Evolutionary conservation across 768 basidiomycete genomes (phyloP).

Genomic region (Hericium alpestre): DNA sequence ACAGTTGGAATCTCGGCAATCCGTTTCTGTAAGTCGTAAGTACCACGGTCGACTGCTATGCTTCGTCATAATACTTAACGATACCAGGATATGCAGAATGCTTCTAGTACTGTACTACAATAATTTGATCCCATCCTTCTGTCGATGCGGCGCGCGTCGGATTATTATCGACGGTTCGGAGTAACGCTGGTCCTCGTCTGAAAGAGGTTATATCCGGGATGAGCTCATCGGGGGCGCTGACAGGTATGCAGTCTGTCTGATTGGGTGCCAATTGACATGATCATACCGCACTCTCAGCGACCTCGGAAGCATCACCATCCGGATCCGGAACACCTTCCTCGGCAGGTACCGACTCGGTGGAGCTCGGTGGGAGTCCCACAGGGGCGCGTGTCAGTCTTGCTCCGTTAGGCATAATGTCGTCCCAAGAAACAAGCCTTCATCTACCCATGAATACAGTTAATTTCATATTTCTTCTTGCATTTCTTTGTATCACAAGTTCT

Average conservation of each 20-base stretch:
- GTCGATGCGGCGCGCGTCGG: conserved; percentile 60
- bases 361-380: not conserved
- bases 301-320: not conserved
- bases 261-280: no score
- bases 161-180: conserved; percentile 58
- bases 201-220: conserved; percentile 4
- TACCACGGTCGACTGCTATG: not conserved
- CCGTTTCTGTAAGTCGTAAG: conserved; percentile 70
- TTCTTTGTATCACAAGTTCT: no score
- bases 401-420: no score
- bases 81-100: conserved; percentile 30
- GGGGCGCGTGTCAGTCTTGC: not conserved
- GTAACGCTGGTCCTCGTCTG: conserved; percentile 34
- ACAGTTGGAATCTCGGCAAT: conserved; percentile 68
- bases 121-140: conserved; percentile 54
- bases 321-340: not conserved
- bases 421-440: no score
- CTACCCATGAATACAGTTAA: no score
- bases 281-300: not conserved
- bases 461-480: no score
- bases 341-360: not conserved
- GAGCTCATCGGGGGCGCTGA: no score
- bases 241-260: no score
- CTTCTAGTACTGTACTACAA: conserved; percentile 63
- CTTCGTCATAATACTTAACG: no score